Evolutionary conservation across 441 rosid genomes (phyloP), one percentile per base, ranked within the genome.

Genomic region (Populus hybrid): DNA sequence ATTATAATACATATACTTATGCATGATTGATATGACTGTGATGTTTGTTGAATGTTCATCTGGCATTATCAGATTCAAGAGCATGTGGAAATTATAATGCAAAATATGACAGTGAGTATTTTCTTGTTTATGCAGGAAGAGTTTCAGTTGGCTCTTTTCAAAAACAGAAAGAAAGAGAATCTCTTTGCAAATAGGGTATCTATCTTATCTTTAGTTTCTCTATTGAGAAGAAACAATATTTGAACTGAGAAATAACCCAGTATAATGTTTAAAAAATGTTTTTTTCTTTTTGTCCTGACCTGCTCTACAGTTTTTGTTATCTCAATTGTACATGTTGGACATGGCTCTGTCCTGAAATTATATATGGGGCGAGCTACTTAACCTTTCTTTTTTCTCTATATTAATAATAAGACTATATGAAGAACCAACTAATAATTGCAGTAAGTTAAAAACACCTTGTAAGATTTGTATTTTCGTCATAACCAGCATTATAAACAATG

Each of bases 121-220:
- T 30, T 30, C 32, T 30, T 81, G 50, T 79, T 59, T 80, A 23
- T 89, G 87, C 92, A 96, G 99, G 99, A 96, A 79, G 99, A 94
- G 88, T 96, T 96, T 85, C 98, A 90, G 75, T 84, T 94, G 83
- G 99, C 99, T 24, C 82, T 96, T 78, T 94, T 94, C 88, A 91
- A 93, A 84, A 91, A 85, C 83, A 83, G 78, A 80, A 95, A 91
- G 91, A 95, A 87, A 84, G 98, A 96, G 78, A 96, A 91, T 84
- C 89, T 96, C 35, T 96, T 96, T 83, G 98, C 99, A 18, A 96
- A 93, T 69, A 86, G 95, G 92, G 99, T 96, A 88, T 42, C 36
- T n/a, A 64, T 35, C 76, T 59, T 65, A 28, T 28, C 59, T 42
- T 59, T 38, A 16, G 10, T 73, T 70, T 72, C 36, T 76, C 14